phyloP scores from a whole-genome alignment of 176 grass and related monocot genomes.

The Thinopyrum elongatum region DNA sequence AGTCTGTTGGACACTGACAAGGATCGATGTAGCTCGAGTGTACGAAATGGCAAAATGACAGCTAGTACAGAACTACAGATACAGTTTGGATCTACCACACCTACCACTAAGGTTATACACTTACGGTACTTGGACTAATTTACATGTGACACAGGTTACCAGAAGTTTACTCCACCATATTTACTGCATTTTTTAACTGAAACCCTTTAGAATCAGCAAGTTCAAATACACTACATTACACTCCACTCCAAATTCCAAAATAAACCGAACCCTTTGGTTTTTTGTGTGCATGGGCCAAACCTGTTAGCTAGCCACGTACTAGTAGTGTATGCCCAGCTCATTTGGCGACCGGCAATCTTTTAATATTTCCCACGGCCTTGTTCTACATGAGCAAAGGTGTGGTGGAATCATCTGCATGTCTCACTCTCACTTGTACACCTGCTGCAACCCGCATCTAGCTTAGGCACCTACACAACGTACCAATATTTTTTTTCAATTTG shows the following conservation, averaged over 20 bases:
- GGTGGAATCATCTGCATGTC: conserved; percentile 12
- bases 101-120: no score
- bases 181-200: neutral
- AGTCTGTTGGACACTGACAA: neutral
- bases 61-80: no score
- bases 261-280: neutral
- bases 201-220: neutral
- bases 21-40: neutral
- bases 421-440: neutral
- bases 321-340: neutral
- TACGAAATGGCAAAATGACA: neutral
- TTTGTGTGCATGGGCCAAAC: neutral
- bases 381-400: conserved; percentile 10
- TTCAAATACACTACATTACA: neutral
- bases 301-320: neutral
- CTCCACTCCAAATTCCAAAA: neutral
- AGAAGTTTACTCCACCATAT: no score
- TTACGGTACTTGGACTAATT: no score
- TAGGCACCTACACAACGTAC: neutral
- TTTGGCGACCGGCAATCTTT: conserved; percentile 24
- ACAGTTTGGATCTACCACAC: no score
- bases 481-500: neutral
- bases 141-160: no score
- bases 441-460: neutral
- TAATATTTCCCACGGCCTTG: neutral